Base-by-base conservation (phyloP, 345 rosid genomes). In the Gossypium arboreum region DNA sequence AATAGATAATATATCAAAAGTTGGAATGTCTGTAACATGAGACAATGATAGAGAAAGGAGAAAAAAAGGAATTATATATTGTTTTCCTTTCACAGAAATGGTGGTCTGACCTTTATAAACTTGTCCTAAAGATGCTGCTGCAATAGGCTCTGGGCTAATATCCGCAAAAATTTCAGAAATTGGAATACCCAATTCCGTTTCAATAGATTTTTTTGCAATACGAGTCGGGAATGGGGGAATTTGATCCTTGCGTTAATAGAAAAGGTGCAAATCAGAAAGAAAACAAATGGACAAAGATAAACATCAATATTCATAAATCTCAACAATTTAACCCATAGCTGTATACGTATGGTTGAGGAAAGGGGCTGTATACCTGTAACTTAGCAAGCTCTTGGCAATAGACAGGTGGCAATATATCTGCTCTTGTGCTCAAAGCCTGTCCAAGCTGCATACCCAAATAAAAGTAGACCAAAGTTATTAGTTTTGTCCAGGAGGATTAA, bases 41-140 rank as follows among this genome's bases (percentile, higher is more conserved):
- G 74, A 55, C 12, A 41, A 54, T 9, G 18, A 71, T 6, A 71
- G 7, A 2, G 9, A 9, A 15, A 17, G 7, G 39, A 27, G 6
- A 12, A 25, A 22, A 6, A 39, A 39, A 9, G 58, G 72, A 25
- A 60, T 10, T 45, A 11, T 51, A 71, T 54, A 54, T 27, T 17
- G 3, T 43, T 59, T 73, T 44, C 44, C 17, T 73, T 73, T 22
- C 12, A 39, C 11, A 63, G 61, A 79, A 75, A 27, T 74, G 70
- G 47, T 66, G 75, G 81, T 84, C 74, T 66, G 82, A 92, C 98
- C 96, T 93, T 93, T 95, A 82, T 93, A 93, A 75, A 95, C 98
- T 86, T 95, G 98, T 48, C 99, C 99, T 78, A 95, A 81, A 59
- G 98, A 94, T 78, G 98, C 98, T 63, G 98, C 92, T 71, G 98